These are phyloP conservation scores for Xylariaceae sp. DNA, from an alignment of 2,329 filamentous ascomycete species.

Conservation along the genomic window DNA sequence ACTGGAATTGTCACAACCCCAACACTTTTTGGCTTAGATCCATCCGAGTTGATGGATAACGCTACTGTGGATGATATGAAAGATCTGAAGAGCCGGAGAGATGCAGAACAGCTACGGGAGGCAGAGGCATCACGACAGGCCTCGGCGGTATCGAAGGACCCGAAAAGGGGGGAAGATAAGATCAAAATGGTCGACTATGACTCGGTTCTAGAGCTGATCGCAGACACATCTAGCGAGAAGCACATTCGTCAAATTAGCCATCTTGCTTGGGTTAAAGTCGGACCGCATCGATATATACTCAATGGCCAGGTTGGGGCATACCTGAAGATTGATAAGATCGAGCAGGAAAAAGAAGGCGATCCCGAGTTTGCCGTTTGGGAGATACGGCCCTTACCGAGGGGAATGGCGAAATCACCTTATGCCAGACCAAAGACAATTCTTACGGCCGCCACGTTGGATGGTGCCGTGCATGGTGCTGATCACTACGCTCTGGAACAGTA, in stretches of 20 bases:
- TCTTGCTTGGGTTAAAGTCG: constrained; percentile 77
- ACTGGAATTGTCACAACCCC: constrained; percentile 86
- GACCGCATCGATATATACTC: constrained; percentile 65
- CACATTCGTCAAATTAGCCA: constrained; percentile 73
- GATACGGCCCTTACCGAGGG: constrained; percentile 42
- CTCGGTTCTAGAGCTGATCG: constrained; percentile 83
- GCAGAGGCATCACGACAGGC: constrained; percentile 17
- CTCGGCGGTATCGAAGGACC: background rate
- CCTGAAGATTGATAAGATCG: constrained; percentile 46
- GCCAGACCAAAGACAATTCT: constrained; percentile 66
- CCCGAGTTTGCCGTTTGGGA: constrained; percentile 42
- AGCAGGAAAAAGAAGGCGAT: constrained; percentile 26
- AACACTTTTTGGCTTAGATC: constrained; percentile 88
- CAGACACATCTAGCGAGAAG: constrained; percentile 71
- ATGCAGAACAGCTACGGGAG: constrained; percentile 38
- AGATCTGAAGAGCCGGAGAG: constrained; percentile 45
- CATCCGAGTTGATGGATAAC: constrained; percentile 66
- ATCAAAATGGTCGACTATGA: constrained; percentile 87
- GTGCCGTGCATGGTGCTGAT: constrained; percentile 80
- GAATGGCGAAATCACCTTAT: constrained; percentile 52
- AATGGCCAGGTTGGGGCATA: constrained; percentile 59
- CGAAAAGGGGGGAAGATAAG: constrained; percentile 30
- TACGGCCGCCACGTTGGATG: constrained; percentile 58
- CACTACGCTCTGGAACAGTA: constrained; percentile 67
- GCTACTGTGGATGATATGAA: constrained; percentile 59